Base-by-base conservation (phyloP, 495 filamentous ascomycete genomes). In the Xylaria telfairii region DNA sequence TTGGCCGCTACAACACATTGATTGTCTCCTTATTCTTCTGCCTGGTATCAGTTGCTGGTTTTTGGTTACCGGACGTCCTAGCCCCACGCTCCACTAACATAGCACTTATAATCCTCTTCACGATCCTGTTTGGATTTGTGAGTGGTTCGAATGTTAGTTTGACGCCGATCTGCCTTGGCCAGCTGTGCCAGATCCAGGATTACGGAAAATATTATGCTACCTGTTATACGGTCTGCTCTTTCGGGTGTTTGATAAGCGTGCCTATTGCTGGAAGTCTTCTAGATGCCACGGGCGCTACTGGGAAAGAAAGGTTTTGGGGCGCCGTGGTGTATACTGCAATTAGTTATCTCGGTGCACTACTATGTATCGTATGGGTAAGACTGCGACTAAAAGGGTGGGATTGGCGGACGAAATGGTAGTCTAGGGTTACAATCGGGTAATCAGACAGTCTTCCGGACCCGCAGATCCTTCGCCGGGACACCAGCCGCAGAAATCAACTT, bases 141-240 rank as follows among this genome's bases (percentile, higher is more conserved):
- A 93, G 90, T 44, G 95, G 95, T 3, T 92, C 90, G 65, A 96
- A 96, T 72, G 91, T 98, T 65, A 91, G 90, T 30, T 79, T 98
- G 61, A 92, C 92, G 2, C 94, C 95, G 0, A 94, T 97, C 5
- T 97, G 94, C 74, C 87, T 98, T 10, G 94, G 94, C 6, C 93
- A 97, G 82, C 86, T 97, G 41, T 97, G 94, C 81, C 90, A 92
- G 67, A 93, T 93, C 4, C 88, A 94, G 67, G 83, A 94, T 57
- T 97, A 96, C 71, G 95, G 95, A 2, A 84, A 92, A 57, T 95
- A 92, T 72, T 96, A 90, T 74, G 91, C 94, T 15, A 96, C 94
- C 1, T 90, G 90, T 71, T 95, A 96, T 81, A 96, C 93, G 74
- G 85, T 96, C 42, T 95, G 95, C 37, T 93, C 91, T 71, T 93